phyloP scores from a whole-genome alignment of 306 rosid genomes.

The Rubus idaeus region DNA sequence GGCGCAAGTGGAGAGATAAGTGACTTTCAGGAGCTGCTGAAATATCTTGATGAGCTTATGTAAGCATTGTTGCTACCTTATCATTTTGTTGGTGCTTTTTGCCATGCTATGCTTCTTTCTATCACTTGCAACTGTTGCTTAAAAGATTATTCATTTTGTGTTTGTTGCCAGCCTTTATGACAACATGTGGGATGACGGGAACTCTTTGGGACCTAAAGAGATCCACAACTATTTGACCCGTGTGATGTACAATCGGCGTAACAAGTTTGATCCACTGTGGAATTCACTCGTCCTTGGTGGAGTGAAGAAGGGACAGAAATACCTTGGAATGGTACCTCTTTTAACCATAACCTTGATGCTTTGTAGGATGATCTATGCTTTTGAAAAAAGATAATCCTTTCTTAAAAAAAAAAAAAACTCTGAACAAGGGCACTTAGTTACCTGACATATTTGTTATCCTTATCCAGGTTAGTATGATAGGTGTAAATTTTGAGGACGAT shows the following conservation, averaged over 20 bases:
- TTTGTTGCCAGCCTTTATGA: conserved; percentile 66
- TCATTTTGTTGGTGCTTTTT: not conserved
- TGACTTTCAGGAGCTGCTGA: conserved; percentile 85
- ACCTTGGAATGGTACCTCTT: conserved; percentile 65
- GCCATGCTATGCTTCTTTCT: not conserved
- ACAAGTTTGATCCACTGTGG: conserved; percentile 65
- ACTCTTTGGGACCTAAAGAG: conserved; percentile 64
- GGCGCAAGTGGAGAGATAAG: conserved; percentile 97
- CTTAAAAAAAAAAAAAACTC: not conserved
- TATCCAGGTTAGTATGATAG: conserved; percentile 90
- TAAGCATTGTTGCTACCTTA: conserved; percentile 32
- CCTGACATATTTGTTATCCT: not conserved
- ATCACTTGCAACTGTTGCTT: not conserved
- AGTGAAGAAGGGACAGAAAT: conserved; percentile 52
- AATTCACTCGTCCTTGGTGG: conserved; percentile 66
- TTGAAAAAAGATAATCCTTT: conserved; percentile 13
- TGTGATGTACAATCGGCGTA: conserved; percentile 64
- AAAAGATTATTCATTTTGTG: conserved; percentile 13
- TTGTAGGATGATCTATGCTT: conserved; percentile 2
- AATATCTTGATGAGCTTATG: conserved; percentile 83
- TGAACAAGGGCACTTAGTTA: not conserved
- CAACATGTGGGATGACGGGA: conserved; percentile 82
- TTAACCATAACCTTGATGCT: conserved; percentile 11
- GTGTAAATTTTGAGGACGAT: conserved; percentile 76
- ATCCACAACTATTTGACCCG: conserved; percentile 60